phyloP scores from a whole-genome alignment of 139 green algal species.

The Monoraphidium neglectum region DNA sequence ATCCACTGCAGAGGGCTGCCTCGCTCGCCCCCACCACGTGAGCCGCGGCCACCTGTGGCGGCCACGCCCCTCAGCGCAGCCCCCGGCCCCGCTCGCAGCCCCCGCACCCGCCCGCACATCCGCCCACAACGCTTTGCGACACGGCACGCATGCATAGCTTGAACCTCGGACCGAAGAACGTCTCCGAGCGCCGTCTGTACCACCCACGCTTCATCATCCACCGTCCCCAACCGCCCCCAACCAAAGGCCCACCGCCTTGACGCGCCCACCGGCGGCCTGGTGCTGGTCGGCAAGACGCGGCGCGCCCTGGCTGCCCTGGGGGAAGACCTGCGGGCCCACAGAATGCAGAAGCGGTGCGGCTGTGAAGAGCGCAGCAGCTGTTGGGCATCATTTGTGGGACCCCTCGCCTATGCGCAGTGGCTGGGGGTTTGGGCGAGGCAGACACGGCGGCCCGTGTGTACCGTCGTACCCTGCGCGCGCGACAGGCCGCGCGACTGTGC shows the following conservation, averaged over 20 bases:
- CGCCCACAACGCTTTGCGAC: too few species aligned
- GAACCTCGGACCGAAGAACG: too few species aligned
- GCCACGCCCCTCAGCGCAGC: not conserved
- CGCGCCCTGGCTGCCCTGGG: slow-evolving; percentile 30
- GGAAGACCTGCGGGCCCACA: slow-evolving; percentile 31
- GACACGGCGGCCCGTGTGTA: too few species aligned
- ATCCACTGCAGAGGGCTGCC: slow-evolving; percentile 19
- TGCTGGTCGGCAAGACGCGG: slow-evolving; percentile 70
- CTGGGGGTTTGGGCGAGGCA: too few species aligned
- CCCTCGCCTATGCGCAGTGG: too few species aligned
- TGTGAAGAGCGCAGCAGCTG: not conserved
- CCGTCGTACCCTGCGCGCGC: too few species aligned
- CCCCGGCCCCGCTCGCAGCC: not conserved
- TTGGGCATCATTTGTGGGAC: too few species aligned
- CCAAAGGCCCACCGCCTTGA: slow-evolving; percentile 66
- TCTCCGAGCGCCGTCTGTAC: too few species aligned
- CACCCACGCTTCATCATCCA: not conserved
- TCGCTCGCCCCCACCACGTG: slow-evolving; percentile 39
- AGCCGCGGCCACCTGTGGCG: not conserved
- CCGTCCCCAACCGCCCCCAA: not conserved
- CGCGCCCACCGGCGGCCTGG: slow-evolving; percentile 60
- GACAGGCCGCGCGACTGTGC: too few species aligned
- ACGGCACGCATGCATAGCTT: too few species aligned
- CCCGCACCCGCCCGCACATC: too few species aligned
- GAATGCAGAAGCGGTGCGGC: slow-evolving; percentile 43